A percentile compares a stretch with the other conserved stretches of the same genome.
These are phyloP conservation scores for Globisporangium okanoganense DNA, from an alignment of 352 stramenopile species.

Conservation along the genomic window DNA sequence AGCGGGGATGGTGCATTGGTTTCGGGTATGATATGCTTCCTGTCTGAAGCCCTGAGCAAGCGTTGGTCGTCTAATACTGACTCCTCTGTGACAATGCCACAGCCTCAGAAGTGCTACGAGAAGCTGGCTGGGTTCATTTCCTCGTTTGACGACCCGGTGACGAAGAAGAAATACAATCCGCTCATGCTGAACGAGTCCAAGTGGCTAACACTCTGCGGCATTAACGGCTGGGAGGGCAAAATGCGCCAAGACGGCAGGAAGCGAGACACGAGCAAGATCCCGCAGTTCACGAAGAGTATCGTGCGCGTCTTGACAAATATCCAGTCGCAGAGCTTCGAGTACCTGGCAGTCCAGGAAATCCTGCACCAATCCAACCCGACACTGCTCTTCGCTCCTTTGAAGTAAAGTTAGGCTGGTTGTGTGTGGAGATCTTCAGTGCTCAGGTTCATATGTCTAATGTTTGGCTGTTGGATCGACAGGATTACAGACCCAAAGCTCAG, in stretches of 20 bases:
- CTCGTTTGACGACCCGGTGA: conserved; percentile 45
- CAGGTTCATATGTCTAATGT: neutral
- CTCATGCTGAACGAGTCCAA: conserved; percentile 54
- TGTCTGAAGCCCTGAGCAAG: neutral
- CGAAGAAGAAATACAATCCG: conserved; percentile 40
- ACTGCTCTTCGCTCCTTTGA: conserved; percentile 53
- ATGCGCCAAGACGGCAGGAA: conserved; percentile 49
- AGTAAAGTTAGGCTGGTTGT: conserved; percentile 2
- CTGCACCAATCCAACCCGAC: conserved; percentile 66
- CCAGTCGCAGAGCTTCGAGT: conserved; percentile 63
- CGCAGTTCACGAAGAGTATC: conserved; percentile 58
- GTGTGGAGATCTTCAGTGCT: neutral
- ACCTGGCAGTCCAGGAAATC: conserved; percentile 63
- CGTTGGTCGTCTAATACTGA: neutral
- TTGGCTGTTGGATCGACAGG: neutral
- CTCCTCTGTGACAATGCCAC: neutral
- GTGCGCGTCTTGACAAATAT: conserved; percentile 54
- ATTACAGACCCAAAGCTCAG: neutral
- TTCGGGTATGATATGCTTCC: conserved; percentile 37
- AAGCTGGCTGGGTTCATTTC: conserved; percentile 55
- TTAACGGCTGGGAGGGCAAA: conserved; percentile 70
- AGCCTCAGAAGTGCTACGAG: conserved; percentile 66
- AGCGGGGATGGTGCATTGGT: conserved; percentile 68
- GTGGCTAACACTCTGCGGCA: conserved; percentile 61
- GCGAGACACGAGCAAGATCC: conserved; percentile 32